These are phyloP conservation scores for Kappamyces sp. DNA, from an alignment of 192 early-diverging fungal species.

Conservation along the genomic window DNA sequence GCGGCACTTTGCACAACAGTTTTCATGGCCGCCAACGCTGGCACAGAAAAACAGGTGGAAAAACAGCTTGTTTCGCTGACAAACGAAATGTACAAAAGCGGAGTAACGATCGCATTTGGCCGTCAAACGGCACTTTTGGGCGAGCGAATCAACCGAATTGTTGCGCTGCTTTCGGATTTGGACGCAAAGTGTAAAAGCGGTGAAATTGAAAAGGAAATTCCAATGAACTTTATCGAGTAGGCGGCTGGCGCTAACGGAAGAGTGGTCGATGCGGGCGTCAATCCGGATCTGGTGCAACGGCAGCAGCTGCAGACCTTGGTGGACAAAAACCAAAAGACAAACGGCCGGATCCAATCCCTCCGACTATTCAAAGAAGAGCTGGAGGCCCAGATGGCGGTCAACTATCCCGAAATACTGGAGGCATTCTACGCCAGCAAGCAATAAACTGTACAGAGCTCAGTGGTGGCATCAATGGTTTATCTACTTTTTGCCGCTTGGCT, in stretches of 20 bases:
- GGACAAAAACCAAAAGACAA: conserved; percentile 46
- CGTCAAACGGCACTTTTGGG: background rate
- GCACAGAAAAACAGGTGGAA: background rate
- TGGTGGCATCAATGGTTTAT: too few species aligned
- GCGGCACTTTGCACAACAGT: too few species aligned
- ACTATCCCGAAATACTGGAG: conserved; percentile 7
- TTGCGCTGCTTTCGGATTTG: background rate
- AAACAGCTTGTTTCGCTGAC: conserved; percentile 6
- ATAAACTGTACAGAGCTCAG: too few species aligned
- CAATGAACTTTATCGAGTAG: conserved; percentile 11
- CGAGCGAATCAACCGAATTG: background rate
- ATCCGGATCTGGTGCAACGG: conserved; percentile 27
- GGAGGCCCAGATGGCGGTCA: conserved; percentile 4
- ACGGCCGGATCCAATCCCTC: conserved; percentile 31
- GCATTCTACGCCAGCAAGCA: too few species aligned
- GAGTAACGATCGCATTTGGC: background rate
- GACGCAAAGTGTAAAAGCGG: background rate
- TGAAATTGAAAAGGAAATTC: conserved; percentile 14
- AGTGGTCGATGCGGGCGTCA: conserved; percentile 33
- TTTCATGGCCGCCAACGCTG: too few species aligned
- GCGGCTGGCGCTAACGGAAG: background rate
- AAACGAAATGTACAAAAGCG: conserved; percentile 6
- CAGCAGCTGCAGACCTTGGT: conserved; percentile 30
- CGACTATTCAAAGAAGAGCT: conserved; percentile 20
- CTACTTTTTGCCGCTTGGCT: too few species aligned